phyloP scores from a whole-genome alignment of 345 rosid genomes.

The Euphorbia lathyris region DNA sequence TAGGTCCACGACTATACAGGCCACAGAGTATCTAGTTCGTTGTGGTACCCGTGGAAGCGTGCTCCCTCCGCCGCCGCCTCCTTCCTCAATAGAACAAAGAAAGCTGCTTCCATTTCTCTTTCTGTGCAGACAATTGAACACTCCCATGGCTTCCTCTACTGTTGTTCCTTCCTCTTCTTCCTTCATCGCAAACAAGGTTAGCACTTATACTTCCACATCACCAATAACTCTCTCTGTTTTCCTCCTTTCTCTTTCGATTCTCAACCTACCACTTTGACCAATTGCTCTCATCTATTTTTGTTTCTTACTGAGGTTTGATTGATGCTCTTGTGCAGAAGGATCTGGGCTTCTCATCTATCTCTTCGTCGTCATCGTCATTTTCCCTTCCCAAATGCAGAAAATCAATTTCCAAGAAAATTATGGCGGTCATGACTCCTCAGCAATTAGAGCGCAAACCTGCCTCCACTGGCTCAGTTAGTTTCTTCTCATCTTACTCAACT shows the following conservation, averaged over 20 bases:
- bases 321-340: conserved; percentile 32
- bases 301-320: not conserved
- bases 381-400: conserved; percentile 51
- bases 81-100: not conserved
- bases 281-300: not conserved
- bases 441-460: conserved; percentile 70
- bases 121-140: not conserved
- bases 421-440: conserved; percentile 75
- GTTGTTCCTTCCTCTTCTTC: not conserved
- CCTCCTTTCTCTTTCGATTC: not conserved
- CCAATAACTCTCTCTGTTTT: not conserved
- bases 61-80: too few relatives aligned
- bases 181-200: conserved; percentile 16
- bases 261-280: not conserved
- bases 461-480: conserved; percentile 61
- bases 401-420: conserved; percentile 53
- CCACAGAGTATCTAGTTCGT: too few relatives aligned
- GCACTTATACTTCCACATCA: not conserved
- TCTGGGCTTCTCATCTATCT: conserved; percentile 43
- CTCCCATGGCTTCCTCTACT: conserved; percentile 13
- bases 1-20: too few relatives aligned
- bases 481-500: not conserved
- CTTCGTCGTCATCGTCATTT: conserved; percentile 37
- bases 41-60: too few relatives aligned
- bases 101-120: not conserved